Evolutionary conservation across 2,329 filamentous ascomycete species (phyloP).

Genomic region (Aspergillus sp.): DNA sequence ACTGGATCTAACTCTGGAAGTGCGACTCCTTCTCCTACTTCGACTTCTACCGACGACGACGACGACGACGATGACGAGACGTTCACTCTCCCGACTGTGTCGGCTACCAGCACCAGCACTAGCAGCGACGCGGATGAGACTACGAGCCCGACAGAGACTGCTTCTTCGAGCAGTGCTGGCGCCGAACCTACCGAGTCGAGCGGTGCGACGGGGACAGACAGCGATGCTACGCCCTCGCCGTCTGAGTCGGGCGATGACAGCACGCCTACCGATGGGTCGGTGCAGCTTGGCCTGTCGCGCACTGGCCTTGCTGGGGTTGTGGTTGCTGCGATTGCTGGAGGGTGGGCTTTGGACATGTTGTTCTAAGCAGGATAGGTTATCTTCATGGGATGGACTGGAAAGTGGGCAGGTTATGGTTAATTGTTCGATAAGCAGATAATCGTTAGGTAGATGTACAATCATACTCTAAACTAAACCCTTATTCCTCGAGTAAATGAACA

Average conservation of each 20-base stretch:
- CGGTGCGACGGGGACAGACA: background rate
- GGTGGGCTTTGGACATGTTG: background rate
- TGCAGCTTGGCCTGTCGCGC: background rate
- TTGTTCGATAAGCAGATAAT: no score
- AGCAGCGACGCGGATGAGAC: background rate
- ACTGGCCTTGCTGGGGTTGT: background rate
- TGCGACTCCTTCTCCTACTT: background rate
- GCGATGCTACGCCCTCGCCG: background rate
- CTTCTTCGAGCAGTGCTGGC: background rate
- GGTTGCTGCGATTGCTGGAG: background rate
- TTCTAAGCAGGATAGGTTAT: background rate
- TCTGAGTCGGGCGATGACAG: background rate
- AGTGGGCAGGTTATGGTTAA: no score
- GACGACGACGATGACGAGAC: background rate
- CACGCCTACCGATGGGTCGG: background rate
- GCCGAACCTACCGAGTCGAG: background rate
- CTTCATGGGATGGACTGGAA: no score
- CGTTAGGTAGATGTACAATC: no score
- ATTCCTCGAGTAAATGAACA: no score
- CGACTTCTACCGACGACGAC: background rate
- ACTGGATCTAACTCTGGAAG: background rate
- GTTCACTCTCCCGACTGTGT: background rate
- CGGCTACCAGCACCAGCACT: background rate
- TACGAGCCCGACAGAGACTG: background rate
- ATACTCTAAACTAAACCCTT: no score